Evolutionary conservation across 2,329 filamentous ascomycete species (phyloP).

Genomic region (Nothomitra cinnamomea): DNA sequence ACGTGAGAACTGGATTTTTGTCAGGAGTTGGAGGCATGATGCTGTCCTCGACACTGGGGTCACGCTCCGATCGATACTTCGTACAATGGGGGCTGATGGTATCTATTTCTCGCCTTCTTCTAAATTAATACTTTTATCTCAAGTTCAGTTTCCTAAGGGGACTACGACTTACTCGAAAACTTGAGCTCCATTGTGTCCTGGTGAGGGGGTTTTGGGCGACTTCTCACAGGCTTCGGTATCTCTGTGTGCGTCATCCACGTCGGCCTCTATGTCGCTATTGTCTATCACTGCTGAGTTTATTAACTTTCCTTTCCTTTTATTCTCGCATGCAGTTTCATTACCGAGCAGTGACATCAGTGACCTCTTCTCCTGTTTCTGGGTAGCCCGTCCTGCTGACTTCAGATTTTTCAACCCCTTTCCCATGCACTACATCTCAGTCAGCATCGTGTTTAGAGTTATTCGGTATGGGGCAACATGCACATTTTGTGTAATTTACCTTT

Average conservation of each 20-base stretch:
- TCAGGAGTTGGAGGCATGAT: too few relatives aligned
- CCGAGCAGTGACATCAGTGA: background rate
- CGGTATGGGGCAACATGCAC: background rate
- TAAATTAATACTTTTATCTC: too few relatives aligned
- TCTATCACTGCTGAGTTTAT: background rate
- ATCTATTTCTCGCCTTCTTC: too few relatives aligned
- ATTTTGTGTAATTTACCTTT: slow-evolving; percentile 67
- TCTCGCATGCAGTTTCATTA: background rate
- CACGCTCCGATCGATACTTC: too few relatives aligned
- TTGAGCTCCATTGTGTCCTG: background rate
- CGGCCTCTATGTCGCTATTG: slow-evolving; percentile 2
- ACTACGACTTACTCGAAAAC: too few relatives aligned
- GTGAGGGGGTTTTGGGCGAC: background rate
- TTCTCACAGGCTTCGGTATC: background rate
- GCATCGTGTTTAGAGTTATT: background rate
- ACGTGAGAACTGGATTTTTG: too few relatives aligned
- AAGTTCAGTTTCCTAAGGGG: too few relatives aligned
- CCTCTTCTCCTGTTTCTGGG: slow-evolving; percentile 38
- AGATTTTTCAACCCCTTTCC: slow-evolving; percentile 70
- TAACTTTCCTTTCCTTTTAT: background rate
- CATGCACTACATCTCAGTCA: slow-evolving; percentile 45
- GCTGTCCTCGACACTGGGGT: too few relatives aligned
- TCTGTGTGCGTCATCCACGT: background rate
- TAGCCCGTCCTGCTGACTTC: slow-evolving; percentile 49
- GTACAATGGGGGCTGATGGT: too few relatives aligned